Conservation (phyloP, 1,284 basidiomycete genomes). For the Rhodotorula sp. region DNA sequence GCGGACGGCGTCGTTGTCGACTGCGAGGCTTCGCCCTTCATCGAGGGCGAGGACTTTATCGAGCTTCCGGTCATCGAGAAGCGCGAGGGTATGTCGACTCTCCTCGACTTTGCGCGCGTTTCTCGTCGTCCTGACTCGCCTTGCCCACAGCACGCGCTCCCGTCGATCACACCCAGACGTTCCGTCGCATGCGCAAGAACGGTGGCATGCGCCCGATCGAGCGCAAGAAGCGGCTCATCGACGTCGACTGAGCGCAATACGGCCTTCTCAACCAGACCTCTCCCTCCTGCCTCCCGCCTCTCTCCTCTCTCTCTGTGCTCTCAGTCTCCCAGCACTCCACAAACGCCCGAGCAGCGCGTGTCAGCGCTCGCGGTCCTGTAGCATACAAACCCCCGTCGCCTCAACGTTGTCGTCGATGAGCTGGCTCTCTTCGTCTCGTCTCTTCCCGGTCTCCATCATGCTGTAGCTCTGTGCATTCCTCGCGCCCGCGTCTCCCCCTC, state of each 20-base stretch:
- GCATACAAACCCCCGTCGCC: too few species aligned
- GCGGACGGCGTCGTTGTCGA: too few species aligned
- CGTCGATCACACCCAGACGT: not conserved
- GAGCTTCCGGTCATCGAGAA: not conserved
- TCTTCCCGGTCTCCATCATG: too few species aligned
- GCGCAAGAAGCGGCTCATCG: not conserved
- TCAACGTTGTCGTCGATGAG: too few species aligned
- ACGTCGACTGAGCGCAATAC: not conserved
- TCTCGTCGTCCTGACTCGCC: not conserved
- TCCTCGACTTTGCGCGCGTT: too few species aligned
- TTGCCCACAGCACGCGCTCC: not conserved
- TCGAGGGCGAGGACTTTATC: too few species aligned
- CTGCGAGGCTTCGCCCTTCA: too few species aligned
- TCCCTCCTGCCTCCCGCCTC: not conserved
- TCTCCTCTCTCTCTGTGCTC: not conserved
- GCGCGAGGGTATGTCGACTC: not conserved
- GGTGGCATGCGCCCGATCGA: not conserved
- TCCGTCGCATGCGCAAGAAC: not conserved
- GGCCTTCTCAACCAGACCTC: not conserved
- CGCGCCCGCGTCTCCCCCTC: too few species aligned
- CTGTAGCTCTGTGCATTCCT: too few species aligned
- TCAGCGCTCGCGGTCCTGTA: too few species aligned
- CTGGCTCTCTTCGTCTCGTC: not conserved
- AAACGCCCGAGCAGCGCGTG: too few species aligned
- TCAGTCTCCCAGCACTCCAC: too few species aligned